Evolutionary conservation across 202 grass and related monocot species (phyloP), one percentile per base, ranked within the genome.

Genomic region (Hordeum pubiflorum): DNA sequence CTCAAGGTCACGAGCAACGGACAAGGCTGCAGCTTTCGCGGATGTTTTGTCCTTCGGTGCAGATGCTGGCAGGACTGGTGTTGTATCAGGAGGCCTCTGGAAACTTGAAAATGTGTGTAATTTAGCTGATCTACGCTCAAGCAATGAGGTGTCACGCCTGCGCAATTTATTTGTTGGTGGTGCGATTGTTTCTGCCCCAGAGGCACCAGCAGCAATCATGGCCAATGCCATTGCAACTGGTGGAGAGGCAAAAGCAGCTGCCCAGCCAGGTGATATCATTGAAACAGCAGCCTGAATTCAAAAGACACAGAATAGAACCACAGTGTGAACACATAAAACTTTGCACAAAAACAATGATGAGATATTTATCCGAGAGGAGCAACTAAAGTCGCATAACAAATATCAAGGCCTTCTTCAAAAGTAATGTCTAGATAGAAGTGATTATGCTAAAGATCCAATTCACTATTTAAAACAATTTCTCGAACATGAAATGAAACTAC

Each of bases 191-290:
- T 94, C 92, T 31, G 84, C 82, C 24, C 89, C 89, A 68, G 86
- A 85, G 84, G 89, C 84, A 87, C 92, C 92, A 24, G 92, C 92
- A 55, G 92, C 92, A 89, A 94, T 89, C 75, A 94, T 94, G 65
- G 89, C 89, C 84, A 94, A 72, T 69, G 87, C 89, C 92, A 94
- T 94, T 50, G 92, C 92, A 89, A 80, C 92, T 71, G 92, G 92
- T 66, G 92, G 92, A 59, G 92, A 94, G 76, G 92, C 92, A 89
- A 94, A 94, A 80, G 87, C 92, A 81, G 92, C 92, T 68, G 92
- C 89, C 92, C 92, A 91, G 46, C 84, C 81, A 85, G 92, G 92
- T 37, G 92, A 83, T 87, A 94, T 87, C 89, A 94, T 89, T 64
- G 81, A 84, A 80, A 91, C 64, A 91, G 89, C 84, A 85, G 92